Evolutionary conservation across 495 filamentous ascomycete species (phyloP).

Genomic region (Hyaloscypha variabilis): DNA sequence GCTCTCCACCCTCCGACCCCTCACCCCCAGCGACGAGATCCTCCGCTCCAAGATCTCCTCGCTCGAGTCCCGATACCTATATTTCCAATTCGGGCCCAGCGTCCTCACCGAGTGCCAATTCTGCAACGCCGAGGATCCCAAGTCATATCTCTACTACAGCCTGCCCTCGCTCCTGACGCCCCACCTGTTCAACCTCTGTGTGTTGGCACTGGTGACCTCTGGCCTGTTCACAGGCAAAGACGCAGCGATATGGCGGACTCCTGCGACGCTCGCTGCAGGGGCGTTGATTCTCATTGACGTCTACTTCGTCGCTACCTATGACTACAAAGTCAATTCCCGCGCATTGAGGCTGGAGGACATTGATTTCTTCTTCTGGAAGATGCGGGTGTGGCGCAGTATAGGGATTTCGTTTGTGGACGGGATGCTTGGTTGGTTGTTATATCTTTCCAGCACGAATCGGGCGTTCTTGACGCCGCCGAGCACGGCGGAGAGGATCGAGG

Average conservation of each 20-base stretch:
- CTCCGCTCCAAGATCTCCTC: slow-evolving; percentile 69
- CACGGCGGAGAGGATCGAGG: slow-evolving; percentile 51
- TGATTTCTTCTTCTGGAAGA: slow-evolving; percentile 68
- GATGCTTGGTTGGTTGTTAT: slow-evolving; percentile 64
- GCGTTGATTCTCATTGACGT: slow-evolving; percentile 64
- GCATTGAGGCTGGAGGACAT: slow-evolving; percentile 60
- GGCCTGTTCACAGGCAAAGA: slow-evolving; percentile 55
- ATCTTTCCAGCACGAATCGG: slow-evolving; percentile 76
- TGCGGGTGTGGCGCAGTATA: slow-evolving; percentile 60
- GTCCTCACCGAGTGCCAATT: slow-evolving; percentile 75
- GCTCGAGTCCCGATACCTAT: slow-evolving; percentile 73
- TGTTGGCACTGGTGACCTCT: slow-evolving; percentile 69
- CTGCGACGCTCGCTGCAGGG: slow-evolving; percentile 65
- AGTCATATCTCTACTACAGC: slow-evolving; percentile 79
- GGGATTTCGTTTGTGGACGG: slow-evolving; percentile 63
- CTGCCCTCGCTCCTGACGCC: slow-evolving; percentile 72
- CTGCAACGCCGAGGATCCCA: slow-evolving; percentile 73
- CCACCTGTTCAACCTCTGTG: slow-evolving; percentile 73
- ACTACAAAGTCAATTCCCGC: slow-evolving; percentile 59
- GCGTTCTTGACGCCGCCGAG: slow-evolving; percentile 46
- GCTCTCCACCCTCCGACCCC: slow-evolving; percentile 61
- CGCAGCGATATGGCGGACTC: slow-evolving; percentile 67
- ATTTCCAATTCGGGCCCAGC: slow-evolving; percentile 78
- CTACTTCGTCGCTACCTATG: slow-evolving; percentile 60
- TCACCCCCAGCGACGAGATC: slow-evolving; percentile 63